These are phyloP conservation scores for Poteriospumella lacustris DNA, from an alignment of 108 stramenopile species.

Conservation along the genomic window DNA sequence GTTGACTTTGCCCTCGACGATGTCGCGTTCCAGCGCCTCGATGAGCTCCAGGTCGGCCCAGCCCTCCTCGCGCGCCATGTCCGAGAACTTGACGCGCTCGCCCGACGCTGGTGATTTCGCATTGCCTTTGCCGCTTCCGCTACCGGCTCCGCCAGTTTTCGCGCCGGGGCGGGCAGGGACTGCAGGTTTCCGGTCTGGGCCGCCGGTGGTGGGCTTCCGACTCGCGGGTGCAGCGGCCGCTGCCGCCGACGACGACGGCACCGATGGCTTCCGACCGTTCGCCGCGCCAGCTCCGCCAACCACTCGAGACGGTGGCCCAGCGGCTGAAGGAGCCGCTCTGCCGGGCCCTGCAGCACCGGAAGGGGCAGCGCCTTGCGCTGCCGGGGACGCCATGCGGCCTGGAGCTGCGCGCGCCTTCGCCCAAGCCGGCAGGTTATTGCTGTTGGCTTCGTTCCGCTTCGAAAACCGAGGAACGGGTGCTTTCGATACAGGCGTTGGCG, in stretches of 20 bases:
- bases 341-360: not conserved
- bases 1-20: conserved; percentile 35
- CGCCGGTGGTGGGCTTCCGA: not conserved
- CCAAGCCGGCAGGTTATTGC: conserved; percentile 24
- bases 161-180: not conserved
- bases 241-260: not conserved
- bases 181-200: not conserved
- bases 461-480: not conserved
- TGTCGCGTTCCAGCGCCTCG: conserved; percentile 43
- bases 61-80: conserved; percentile 45
- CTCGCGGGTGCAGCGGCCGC: not conserved
- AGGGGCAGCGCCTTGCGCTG: not conserved
- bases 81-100: conserved; percentile 34
- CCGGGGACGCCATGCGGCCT: not conserved
- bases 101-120: not conserved
- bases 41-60: conserved; percentile 50
- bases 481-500: not conserved
- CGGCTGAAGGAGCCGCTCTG: not conserved
- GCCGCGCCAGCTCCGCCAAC: not conserved
- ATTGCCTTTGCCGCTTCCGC: not conserved
- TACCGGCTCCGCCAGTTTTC: not conserved
- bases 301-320: not conserved
- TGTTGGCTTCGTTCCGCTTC: not conserved
- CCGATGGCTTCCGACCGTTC: too few species aligned
- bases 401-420: not conserved